These are phyloP conservation scores for Aphanomyces invadans DNA, from an alignment of 352 stramenopile genomes.

Conservation along the genomic window DNA sequence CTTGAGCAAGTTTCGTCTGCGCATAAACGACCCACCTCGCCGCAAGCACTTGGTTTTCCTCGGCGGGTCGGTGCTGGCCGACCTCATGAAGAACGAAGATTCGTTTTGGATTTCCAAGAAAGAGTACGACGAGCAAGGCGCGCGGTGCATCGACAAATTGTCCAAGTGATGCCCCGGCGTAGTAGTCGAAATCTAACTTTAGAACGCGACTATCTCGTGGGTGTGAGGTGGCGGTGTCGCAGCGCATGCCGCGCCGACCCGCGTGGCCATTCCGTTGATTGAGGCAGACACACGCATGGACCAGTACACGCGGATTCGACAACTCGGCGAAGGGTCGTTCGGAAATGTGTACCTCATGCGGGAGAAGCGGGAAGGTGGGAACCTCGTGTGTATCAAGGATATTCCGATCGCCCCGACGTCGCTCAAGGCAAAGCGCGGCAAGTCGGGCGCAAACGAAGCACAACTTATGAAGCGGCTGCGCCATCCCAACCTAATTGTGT, in stretches of 20 bases:
- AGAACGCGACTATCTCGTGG: too few species aligned
- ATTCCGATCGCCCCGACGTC: conserved; percentile 41
- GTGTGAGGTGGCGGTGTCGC: too few species aligned
- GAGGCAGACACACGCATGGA: conserved; percentile 26
- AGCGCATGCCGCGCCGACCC: too few species aligned
- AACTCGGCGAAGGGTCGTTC: conserved; percentile 85
- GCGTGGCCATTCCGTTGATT: too few species aligned
- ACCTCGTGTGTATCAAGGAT: conserved; percentile 83
- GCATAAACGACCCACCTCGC: conserved; percentile 93
- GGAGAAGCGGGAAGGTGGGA: conserved; percentile 51
- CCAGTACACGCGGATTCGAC: conserved; percentile 41
- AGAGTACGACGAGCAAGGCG: conserved; percentile 92
- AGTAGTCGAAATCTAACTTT: conserved; percentile 11
- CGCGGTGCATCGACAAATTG: conserved; percentile 75
- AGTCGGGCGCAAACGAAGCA: conserved; percentile 33
- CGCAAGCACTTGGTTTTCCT: conserved; percentile 95
- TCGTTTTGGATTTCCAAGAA: conserved; percentile 93
- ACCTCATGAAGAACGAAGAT: conserved; percentile 91
- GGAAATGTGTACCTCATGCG: conserved; percentile 86
- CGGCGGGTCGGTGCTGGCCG: conserved; percentile 87
- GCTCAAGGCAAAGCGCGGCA: conserved; percentile 34
- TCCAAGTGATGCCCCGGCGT: conserved; percentile 32
- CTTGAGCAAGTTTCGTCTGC: conserved; percentile 90
- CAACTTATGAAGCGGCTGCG: conserved; percentile 73
- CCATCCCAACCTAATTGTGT: conserved; percentile 90